Evolutionary conservation across 768 basidiomycete genomes (phyloP).

Genomic region (Rhodosporidiobolus sp.): DNA sequence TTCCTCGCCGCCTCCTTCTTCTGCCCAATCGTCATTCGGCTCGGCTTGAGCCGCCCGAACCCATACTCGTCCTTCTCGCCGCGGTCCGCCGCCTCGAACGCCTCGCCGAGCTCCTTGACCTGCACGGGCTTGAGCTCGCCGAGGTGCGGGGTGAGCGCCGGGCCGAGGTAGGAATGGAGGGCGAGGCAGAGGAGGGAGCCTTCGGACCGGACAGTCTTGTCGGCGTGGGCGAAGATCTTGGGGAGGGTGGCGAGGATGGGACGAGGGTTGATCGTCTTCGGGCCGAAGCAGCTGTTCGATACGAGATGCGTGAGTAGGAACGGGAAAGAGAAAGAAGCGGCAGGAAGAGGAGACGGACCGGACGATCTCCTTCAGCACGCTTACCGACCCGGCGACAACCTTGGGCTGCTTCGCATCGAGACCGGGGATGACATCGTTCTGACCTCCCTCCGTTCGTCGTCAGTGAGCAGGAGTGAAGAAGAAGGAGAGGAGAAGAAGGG

Average conservation of each 20-base stretch:
- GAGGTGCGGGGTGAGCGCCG: constrained; percentile 74
- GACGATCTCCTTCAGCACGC: constrained; percentile 75
- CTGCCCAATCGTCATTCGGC: constrained; percentile 70
- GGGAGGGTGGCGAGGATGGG: constrained; percentile 81
- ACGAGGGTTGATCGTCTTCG: constrained; percentile 66
- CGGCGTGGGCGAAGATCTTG: constrained; percentile 89
- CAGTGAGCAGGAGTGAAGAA: background rate
- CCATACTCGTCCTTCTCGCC: constrained; percentile 85
- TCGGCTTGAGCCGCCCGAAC: constrained; percentile 61
- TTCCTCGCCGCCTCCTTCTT: constrained; percentile 60
- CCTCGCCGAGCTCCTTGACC: constrained; percentile 88
- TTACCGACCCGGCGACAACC: constrained; percentile 72
- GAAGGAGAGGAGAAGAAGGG: background rate
- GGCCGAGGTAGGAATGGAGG: constrained; percentile 83
- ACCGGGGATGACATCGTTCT: constrained; percentile 79
- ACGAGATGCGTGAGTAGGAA: constrained; percentile 1
- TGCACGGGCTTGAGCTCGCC: constrained; percentile 93
- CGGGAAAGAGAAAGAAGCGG: background rate
- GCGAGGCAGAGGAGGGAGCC: constrained; percentile 70
- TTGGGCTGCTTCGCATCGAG: constrained; percentile 92
- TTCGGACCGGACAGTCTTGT: constrained; percentile 92
- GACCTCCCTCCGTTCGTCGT: background rate
- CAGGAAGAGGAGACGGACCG: constrained; percentile 57
- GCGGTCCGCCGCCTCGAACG: constrained; percentile 65
- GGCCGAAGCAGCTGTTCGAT: constrained; percentile 69